Conservation (phyloP, 2,329 filamentous ascomycete species). For the Ceratocystis cubensis region DNA sequence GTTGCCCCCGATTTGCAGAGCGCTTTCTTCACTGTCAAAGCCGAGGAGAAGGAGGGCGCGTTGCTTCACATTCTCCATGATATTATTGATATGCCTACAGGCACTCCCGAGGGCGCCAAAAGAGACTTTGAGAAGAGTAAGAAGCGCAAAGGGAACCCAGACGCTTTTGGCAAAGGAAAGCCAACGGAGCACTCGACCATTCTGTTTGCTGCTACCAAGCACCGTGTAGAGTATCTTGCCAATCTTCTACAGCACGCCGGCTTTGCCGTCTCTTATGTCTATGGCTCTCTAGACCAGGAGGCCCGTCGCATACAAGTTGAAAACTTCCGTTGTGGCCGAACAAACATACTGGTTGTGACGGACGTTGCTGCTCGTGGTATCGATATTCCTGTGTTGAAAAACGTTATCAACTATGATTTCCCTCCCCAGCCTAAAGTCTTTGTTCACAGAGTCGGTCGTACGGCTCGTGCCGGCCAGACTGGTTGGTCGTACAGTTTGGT, state of each 20-base stretch:
- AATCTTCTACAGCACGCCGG: conserved; percentile 67
- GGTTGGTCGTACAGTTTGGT: conserved; percentile 95
- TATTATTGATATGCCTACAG: conserved; percentile 80
- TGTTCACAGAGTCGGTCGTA: conserved; percentile 89
- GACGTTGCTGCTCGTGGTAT: conserved; percentile 95
- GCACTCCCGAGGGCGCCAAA: conserved; percentile 41
- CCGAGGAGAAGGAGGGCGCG: conserved; percentile 84
- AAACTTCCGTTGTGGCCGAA: conserved; percentile 70
- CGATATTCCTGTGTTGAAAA: conserved; percentile 88
- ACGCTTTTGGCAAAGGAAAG: conserved; percentile 47
- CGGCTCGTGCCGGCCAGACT: conserved; percentile 79
- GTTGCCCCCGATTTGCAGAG: conserved; percentile 92
- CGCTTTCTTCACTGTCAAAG: conserved; percentile 88
- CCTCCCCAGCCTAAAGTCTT: conserved; percentile 94
- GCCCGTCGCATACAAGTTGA: conserved; percentile 87
- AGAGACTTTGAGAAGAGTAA: conserved; percentile 40
- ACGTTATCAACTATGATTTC: conserved; percentile 98
- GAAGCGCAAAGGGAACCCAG: conserved; percentile 58
- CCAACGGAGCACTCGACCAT: conserved; percentile 89
- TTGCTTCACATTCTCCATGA: conserved; percentile 80
- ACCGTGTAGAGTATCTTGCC: conserved; percentile 89
- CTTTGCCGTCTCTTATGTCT: conserved; percentile 85
- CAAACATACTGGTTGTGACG: conserved; percentile 87
- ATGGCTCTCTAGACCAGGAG: conserved; percentile 87
- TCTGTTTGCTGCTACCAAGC: conserved; percentile 87